A percentile compares a stretch with the other conserved stretches of the same genome.
Evolutionary conservation across 2,329 filamentous ascomycete species (phyloP).

Genomic region (Fonsecaea monophora): DNA sequence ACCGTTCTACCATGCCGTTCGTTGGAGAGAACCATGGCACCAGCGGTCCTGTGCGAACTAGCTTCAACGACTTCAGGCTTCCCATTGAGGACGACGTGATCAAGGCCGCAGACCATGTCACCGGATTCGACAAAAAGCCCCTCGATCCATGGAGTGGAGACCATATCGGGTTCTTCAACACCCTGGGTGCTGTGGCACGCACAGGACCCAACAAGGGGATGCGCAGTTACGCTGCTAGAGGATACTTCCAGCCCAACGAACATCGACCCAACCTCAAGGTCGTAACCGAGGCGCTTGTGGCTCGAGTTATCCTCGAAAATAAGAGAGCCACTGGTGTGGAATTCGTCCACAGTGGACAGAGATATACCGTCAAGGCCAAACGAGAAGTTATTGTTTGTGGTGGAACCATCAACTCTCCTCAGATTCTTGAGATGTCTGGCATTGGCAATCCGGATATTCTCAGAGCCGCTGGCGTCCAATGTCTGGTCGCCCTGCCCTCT

Average conservation of each 20-base stretch:
- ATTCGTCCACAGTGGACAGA: slow-evolving; percentile 48
- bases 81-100: slow-evolving; percentile 37
- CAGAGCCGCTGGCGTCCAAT: slow-evolving; percentile 50
- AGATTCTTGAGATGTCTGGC: slow-evolving; percentile 67
- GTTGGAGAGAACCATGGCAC: slow-evolving; percentile 40
- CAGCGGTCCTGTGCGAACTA: slow-evolving; percentile 47
- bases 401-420: slow-evolving; percentile 64
- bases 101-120: slow-evolving; percentile 34
- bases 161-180: slow-evolving; percentile 39
- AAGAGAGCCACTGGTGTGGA: slow-evolving; percentile 51
- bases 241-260: slow-evolving; percentile 50
- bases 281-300: slow-evolving; percentile 55
- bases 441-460: slow-evolving; percentile 60
- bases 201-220: slow-evolving; percentile 39
- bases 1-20: slow-evolving; percentile 36
- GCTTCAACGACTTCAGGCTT: slow-evolving; percentile 37
- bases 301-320: slow-evolving; percentile 54
- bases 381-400: slow-evolving; percentile 66
- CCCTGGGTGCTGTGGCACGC: slow-evolving; percentile 33
- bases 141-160: slow-evolving; percentile 38
- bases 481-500: slow-evolving; percentile 52
- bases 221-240: slow-evolving; percentile 52
- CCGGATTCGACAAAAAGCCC: slow-evolving; percentile 35
- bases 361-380: slow-evolving; percentile 45
- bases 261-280: slow-evolving; percentile 56